Base-by-base conservation (phyloP, 441 rosid genomes). In the Adansonia gregorii region DNA sequence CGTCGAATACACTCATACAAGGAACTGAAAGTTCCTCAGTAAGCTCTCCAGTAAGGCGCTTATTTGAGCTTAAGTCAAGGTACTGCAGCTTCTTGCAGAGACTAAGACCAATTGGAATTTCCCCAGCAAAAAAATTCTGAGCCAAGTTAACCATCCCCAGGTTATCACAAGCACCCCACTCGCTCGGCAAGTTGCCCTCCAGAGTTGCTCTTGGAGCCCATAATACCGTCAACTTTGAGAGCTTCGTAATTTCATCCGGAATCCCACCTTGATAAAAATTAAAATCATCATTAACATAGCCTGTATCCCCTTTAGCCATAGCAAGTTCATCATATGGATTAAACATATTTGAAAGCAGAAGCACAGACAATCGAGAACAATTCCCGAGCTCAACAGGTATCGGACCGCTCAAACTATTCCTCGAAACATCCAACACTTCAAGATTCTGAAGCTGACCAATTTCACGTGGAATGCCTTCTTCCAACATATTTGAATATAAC, bases 401-500 rank as follows among this genome's bases (percentile, higher is more conserved):
- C 0, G 79, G 56, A 39, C 95, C 87, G 12, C 93, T 88, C 52
- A 89, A 87, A 73, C 83, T 77, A 71, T 91, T 91, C 84, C 91
- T 83, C 0, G 93, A 91, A 41, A 91, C 83, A 79, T 91, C 95
- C 86, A 91, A 73, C 35, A 86, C 91, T 74, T 89, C 85, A 19
- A 91, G 95, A 79, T 86, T 88, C 83, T 76, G 60, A 43, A 91
- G 89, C 83, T 55, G 79, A 27, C 92, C 92, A 54, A 91, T 77
- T 64, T 82, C 84, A 59, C 76, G 73, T 0, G 95, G 92, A 81
- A 89, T 80, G 72, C 59, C 79, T 74, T 87, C 95, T 80, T 87
- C 88, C 66, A 89, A 80, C 87, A 86, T 58, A 81, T 91, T 91
- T 0, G 88, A 78, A 66, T 81, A 86, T 83, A 91, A 20, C 79